Base-by-base conservation (phyloP, 768 basidiomycete species). In the Artomyces pyxidatus region DNA sequence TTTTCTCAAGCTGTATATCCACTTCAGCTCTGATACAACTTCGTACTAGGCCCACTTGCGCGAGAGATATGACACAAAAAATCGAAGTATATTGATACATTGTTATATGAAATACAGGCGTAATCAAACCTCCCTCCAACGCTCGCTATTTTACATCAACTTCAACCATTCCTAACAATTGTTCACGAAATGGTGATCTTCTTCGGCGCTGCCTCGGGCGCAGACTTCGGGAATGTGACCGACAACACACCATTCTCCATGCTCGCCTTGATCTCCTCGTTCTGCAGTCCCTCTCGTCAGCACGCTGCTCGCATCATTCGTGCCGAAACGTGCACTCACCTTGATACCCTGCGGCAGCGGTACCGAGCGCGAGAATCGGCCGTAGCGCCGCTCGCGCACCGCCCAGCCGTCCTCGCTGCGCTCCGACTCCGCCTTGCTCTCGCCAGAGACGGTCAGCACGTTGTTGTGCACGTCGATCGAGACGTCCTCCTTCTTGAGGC, bases 391-490 rank as follows among this genome's bases (percentile, higher is more conserved):
- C 56, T 66, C 63, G 50, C 65, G 65, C 12, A 72, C 61, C 6
- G 60, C 55, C 42, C 61, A 71, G 6, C 67, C 67, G 22, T 52
- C 49, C 47, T 64, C 69, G 2, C 74, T 63, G 28, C 62, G 63
- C 22, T 72, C 55, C 11, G 60, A 43, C 6, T 61, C 58, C 37
- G 58, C 41, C 38, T 62, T 68, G 21, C 57, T 65, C 63, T 82
- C 74, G 9, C 77, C 81, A 3, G 77, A 72, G 42, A 83, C 59
- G 39, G 62, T 73, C 43, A 83, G 71, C 2, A 68, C 63, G 50
- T 73, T 71, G 51, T 74, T 68, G 50, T 73, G 69, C 7, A 78
- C 56, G 47, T 81, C 78, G 54, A 83, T 72, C 42, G 63, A 61
- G 42, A 81, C 65, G 50, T 80, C 63, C 40, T 78, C 72, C 27